Base-by-base conservation (phyloP, 441 rosid genomes). In the Isatis lusitanica region DNA sequence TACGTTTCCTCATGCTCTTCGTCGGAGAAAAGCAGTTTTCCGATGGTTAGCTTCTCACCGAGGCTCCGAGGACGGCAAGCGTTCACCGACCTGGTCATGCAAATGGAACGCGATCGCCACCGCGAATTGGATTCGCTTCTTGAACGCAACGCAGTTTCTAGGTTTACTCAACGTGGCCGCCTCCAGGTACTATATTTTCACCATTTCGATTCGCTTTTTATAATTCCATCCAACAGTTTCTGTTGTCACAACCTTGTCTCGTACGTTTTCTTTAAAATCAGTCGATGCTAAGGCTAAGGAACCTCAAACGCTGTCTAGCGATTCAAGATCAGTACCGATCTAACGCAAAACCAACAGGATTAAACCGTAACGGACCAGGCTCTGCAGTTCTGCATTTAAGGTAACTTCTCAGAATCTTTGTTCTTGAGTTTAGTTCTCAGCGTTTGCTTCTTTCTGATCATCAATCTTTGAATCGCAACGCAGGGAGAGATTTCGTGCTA, bases 11-110 rank as follows among this genome's bases (percentile, higher is more conserved):
- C 70, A 12, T 39, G 24, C 8, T 53, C 57, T 1, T 42, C 77
- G 55, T 63, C 68, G 50, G 70, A 53, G 60, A 66, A 47, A 73
- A 30, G 21, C 11, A 46, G 6, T 77, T 52, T 66, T 17, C 73
- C 73, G 52, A 48, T 59, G 47, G 74, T 84, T 33, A 38, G 59
- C 33, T 77, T 53, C 74, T 81, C 91, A 3, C 95, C 97, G 3
- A 85, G 84, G 66, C 66, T 93, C 10, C 78, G 98, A 74, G 96
- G 98, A 48, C 71, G 99, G 15, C 97, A 90, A 75, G 99, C 98
- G 43, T 90, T 88, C 17, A 57, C 84, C 48, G 95, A 95, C 80
- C 78, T 95, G 81, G 90, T 93, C 15, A 47, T 79, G 75, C 84
- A 78, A 9, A 74, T 87, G 75, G 94, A 90, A 80, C 87, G 83